phyloP scores from a whole-genome alignment of 257 asterid genomes.

The Penstemon newberryi region DNA sequence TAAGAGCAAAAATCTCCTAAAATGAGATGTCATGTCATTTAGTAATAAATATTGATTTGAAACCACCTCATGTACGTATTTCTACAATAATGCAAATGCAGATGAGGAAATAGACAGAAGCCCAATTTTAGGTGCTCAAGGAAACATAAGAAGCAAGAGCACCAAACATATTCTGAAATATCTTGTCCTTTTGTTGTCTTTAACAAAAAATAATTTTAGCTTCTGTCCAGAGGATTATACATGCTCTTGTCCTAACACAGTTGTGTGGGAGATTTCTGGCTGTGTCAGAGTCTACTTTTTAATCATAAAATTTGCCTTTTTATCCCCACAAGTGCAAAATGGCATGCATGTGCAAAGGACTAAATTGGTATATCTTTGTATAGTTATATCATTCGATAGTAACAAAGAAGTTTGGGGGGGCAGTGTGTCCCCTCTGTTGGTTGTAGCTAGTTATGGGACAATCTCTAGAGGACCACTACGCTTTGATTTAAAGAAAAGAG shows the following conservation, averaged over 20 bases:
- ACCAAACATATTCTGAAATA: conserved; percentile 30
- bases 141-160: conserved; percentile 36
- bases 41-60: too few species aligned
- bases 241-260: conserved; percentile 23
- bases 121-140: conserved; percentile 22
- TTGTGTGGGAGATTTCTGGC: neutral
- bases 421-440: too few species aligned
- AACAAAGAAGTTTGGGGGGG: too few species aligned
- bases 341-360: conserved; percentile 48
- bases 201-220: conserved; percentile 18
- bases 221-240: conserved; percentile 21
- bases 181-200: conserved; percentile 27
- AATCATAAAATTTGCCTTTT: conserved; percentile 28
- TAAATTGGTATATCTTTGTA: conserved; percentile 32
- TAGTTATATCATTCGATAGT: conserved; percentile 10
- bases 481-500: too few species aligned
- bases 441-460: too few species aligned
- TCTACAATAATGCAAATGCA: neutral
- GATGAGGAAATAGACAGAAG: conserved; percentile 2
- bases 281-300: conserved; percentile 18
- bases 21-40: too few species aligned
- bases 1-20: too few species aligned
- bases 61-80: too few species aligned
- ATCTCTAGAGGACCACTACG: too few species aligned
- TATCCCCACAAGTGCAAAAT: conserved; percentile 35